phyloP scores from a whole-genome alignment of 257 asterid genomes.

The Galeopsis tetrahit region DNA sequence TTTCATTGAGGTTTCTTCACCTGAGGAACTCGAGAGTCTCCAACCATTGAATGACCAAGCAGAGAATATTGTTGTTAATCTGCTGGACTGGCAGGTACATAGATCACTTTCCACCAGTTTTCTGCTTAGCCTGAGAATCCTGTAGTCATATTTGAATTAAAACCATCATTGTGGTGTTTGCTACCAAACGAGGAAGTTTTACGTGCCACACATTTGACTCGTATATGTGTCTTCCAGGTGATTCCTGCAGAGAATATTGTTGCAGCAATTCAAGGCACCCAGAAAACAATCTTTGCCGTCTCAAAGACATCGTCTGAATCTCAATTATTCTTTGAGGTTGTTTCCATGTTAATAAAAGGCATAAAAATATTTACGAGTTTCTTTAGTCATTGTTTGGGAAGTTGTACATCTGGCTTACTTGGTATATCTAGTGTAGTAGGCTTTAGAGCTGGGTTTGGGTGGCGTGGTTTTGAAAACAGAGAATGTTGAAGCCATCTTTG shows the following conservation, averaged over 20 bases:
- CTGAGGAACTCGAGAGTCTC: constrained; percentile 67
- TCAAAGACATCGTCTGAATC: constrained; percentile 77
- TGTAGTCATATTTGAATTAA: background rate
- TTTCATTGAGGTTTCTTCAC: constrained; percentile 63
- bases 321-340: constrained; percentile 78
- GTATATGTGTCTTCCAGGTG: constrained; percentile 44
- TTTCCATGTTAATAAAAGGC: constrained; percentile 11
- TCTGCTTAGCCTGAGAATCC: constrained; percentile 9
- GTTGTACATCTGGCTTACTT: constrained; percentile 22
- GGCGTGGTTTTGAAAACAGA: constrained; percentile 88
- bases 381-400: background rate
- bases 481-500: constrained; percentile 61
- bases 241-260: constrained; percentile 91
- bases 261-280: constrained; percentile 77
- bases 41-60: constrained; percentile 48
- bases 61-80: constrained; percentile 65
- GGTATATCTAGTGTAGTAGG: constrained; percentile 55
- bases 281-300: constrained; percentile 69
- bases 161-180: background rate
- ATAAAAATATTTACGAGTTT: background rate
- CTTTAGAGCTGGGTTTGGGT: constrained; percentile 86
- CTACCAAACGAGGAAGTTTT: background rate
- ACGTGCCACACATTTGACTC: background rate
- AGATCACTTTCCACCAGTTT: background rate
- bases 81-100: constrained; percentile 79